A percentile compares a stretch with the other conserved stretches of the same genome.
These are phyloP conservation scores for Lactarius sanguifluus DNA, from an alignment of 768 basidiomycete genomes.

Conservation along the genomic window DNA sequence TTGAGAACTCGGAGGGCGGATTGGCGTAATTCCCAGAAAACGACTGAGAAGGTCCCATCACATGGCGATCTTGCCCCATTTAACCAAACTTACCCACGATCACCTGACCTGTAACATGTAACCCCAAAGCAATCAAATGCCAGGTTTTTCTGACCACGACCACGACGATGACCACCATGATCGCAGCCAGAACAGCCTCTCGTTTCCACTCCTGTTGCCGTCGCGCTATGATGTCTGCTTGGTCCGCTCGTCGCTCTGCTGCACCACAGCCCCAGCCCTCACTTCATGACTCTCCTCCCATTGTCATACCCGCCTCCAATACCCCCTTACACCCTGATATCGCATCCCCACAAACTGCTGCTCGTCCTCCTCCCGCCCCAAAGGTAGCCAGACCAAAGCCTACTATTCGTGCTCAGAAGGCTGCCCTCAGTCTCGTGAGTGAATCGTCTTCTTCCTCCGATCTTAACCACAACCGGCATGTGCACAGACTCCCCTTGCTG, in stretches of 20 bases:
- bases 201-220: slow-evolving; percentile 37
- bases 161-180: slow-evolving; percentile 23
- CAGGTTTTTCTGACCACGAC: neutral
- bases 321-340: slow-evolving; percentile 53
- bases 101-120: neutral
- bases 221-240: slow-evolving; percentile 68
- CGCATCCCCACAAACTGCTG: slow-evolving; percentile 68
- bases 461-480: neutral
- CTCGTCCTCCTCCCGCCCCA: slow-evolving; percentile 68
- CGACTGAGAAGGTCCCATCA: neutral
- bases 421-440: slow-evolving; percentile 69
- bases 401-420: slow-evolving; percentile 67
- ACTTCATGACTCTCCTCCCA: slow-evolving; percentile 50
- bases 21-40: neutral
- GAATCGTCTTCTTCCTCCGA: neutral
- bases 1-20: neutral
- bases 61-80: neutral
- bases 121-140: neutral
- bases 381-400: slow-evolving; percentile 64
- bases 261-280: slow-evolving; percentile 30
- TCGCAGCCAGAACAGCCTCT: slow-evolving; percentile 5
- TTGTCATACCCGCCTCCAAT: slow-evolving; percentile 48
- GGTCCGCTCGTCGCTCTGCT: slow-evolving; percentile 42
- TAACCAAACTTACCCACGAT: neutral
- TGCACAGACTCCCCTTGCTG: slow-evolving; percentile 74